Conservation (phyloP, 192 early-diverging fungal species). For the Radiomyces spectabilis region DNA sequence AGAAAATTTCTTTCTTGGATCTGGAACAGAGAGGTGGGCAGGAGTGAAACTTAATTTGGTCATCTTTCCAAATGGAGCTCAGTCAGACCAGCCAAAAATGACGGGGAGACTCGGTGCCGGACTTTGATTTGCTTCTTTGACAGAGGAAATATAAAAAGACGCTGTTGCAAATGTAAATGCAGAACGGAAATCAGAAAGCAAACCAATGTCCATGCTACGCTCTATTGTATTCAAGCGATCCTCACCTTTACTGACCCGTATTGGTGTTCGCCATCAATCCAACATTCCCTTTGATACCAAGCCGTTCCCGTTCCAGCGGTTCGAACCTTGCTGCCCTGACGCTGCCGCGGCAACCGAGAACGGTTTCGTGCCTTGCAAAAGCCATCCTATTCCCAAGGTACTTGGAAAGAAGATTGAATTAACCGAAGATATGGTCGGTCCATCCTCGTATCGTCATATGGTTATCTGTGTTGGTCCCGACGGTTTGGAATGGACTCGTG, state of each 20-base stretch:
- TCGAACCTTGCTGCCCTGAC: constrained; percentile 26
- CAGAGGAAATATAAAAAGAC: no score
- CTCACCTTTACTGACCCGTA: background rate
- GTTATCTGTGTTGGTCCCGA: constrained; percentile 26
- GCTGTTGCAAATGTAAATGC: no score
- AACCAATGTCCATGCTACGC: no score
- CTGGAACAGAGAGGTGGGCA: no score
- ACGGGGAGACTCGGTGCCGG: no score
- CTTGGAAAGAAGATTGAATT: constrained; percentile 26
- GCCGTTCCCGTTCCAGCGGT: constrained; percentile 20
- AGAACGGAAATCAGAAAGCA: no score
- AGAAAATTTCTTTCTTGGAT: no score
- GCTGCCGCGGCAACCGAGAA: background rate
- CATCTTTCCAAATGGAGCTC: no score
- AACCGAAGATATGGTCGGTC: constrained; percentile 6
- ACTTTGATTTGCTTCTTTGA: no score
- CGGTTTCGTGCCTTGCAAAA: constrained; percentile 21
- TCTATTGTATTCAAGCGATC: no score
- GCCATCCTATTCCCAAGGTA: constrained; percentile 22
- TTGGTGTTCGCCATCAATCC: background rate
- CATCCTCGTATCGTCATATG: constrained; percentile 11
- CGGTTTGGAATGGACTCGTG: constrained; percentile 19
- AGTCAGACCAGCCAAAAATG: no score
- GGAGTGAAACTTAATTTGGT: no score
- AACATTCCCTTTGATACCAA: constrained; percentile 24